Evolutionary conservation across 2,329 filamentous ascomycete species (phyloP).

Genomic region (Cercospora brassicicola): DNA sequence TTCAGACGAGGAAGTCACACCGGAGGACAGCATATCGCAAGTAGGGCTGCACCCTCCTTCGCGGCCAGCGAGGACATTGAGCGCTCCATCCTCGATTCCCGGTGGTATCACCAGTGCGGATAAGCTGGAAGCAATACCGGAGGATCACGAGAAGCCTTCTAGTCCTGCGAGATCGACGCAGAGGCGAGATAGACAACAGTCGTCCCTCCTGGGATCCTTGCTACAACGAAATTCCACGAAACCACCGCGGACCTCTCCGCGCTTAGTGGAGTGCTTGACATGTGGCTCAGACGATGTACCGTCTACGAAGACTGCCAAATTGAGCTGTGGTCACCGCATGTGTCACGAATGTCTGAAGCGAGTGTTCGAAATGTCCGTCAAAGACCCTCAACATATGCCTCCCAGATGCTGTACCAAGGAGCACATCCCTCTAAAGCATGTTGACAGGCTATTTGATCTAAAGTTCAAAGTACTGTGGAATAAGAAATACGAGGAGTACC

Average conservation of each 20-base stretch:
- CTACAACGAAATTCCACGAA: conserved; percentile 28
- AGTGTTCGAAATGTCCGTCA: conserved; percentile 72
- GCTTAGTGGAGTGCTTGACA: conserved; percentile 63
- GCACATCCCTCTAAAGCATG: conserved; percentile 72
- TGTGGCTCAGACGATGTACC: conserved; percentile 69
- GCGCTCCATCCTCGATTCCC: conserved; percentile 21
- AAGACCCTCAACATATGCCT: conserved; percentile 78
- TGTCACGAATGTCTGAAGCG: conserved; percentile 74
- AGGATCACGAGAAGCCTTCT: conserved; percentile 31
- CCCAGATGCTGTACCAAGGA: conserved; percentile 75
- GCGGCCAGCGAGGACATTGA: background rate
- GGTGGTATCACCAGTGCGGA: conserved; percentile 25
- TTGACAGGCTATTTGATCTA: conserved; percentile 70
- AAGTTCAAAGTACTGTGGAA: conserved; percentile 80
- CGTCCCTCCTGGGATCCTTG: conserved; percentile 30
- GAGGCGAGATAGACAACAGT: conserved; percentile 31
- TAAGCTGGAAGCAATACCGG: conserved; percentile 28
- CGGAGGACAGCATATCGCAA: conserved; percentile 38
- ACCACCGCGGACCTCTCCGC: conserved; percentile 22
- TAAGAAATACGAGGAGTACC: conserved; percentile 73
- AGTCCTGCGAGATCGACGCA: conserved; percentile 22
- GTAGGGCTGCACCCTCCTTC: conserved; percentile 22
- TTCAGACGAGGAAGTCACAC: conserved; percentile 30
- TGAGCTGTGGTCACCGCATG: conserved; percentile 79
- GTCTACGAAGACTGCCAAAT: conserved; percentile 63